Evolutionary conservation across 805 yeast species (phyloP).

Genomic region (Kluyveromyces nonfermentans): DNA sequence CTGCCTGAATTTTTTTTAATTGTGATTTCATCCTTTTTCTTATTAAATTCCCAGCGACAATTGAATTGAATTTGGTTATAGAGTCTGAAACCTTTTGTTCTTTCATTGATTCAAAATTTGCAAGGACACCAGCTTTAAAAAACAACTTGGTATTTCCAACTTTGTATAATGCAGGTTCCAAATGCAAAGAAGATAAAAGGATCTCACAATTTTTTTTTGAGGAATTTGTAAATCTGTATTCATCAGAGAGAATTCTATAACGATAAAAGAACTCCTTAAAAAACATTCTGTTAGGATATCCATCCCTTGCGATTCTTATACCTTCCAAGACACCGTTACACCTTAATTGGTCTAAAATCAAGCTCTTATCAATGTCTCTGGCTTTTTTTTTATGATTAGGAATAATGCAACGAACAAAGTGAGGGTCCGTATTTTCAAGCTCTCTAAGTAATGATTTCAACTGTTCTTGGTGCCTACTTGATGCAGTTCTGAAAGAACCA

Average conservation of each 20-base stretch:
- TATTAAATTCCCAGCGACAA: constrained; percentile 52
- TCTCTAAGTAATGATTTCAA: constrained; percentile 61
- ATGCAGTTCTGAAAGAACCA: constrained; percentile 62
- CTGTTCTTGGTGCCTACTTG: constrained; percentile 84
- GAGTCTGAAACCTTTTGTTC: constrained; percentile 51
- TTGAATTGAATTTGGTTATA: constrained; percentile 53
- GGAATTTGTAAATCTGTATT: constrained; percentile 34
- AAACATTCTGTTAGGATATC: constrained; percentile 86
- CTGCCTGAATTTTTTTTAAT: constrained; percentile 58
- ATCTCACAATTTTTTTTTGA: constrained; percentile 61
- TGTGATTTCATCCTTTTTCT: constrained; percentile 40
- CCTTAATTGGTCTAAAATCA: constrained; percentile 81
- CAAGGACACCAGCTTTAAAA: constrained; percentile 93
- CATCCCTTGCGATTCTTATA: constrained; percentile 92
- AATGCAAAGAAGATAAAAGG: constrained; percentile 50
- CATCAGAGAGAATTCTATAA: constrained; percentile 58
- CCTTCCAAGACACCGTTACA: constrained; percentile 99
- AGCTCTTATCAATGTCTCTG: constrained; percentile 55
- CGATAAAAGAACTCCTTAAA: constrained; percentile 72
- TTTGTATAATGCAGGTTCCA: constrained; percentile 75
- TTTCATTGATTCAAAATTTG: constrained; percentile 71
- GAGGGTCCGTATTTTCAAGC: constrained; percentile 78
- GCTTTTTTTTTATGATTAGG: constrained; percentile 77
- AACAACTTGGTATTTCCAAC: constrained; percentile 90
- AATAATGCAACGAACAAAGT: constrained; percentile 90